Percentiles rank a stretch among this genome's conserved stretches.
phyloP scores from a whole-genome alignment of 2,329 filamentous ascomycete genomes.

The Monosporascus ibericus region DNA sequence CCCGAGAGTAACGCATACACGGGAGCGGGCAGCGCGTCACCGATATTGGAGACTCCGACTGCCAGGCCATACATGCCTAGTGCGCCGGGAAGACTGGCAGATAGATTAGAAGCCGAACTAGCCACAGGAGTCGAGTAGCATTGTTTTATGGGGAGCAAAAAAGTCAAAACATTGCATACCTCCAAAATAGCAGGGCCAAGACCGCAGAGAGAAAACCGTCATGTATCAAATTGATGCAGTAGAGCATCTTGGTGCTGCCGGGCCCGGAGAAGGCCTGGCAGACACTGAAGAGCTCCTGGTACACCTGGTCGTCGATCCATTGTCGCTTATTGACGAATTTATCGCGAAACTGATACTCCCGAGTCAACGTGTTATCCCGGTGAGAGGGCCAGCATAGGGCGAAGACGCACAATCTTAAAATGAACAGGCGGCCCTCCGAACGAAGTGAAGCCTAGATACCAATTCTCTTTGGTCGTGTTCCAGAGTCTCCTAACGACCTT shows the following conservation, averaged over 20 bases:
- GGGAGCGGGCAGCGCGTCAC: constrained; percentile 49
- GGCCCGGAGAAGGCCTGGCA: constrained; percentile 64
- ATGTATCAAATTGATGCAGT: constrained; percentile 60
- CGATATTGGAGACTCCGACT: constrained; percentile 57
- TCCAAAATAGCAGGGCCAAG: constrained; percentile 58
- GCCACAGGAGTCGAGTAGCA: neutral
- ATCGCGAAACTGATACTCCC: constrained; percentile 39
- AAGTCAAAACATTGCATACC: constrained; percentile 29
- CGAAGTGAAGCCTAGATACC: constrained; percentile 58
- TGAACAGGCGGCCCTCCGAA: constrained; percentile 66
- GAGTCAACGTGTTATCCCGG: neutral
- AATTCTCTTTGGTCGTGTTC: constrained; percentile 26
- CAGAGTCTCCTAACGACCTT: neutral
- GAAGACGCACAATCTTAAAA: constrained; percentile 51
- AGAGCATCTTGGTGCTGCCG: constrained; percentile 65
- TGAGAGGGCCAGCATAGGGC: neutral
- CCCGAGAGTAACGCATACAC: constrained; percentile 67
- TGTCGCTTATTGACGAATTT: constrained; percentile 53
- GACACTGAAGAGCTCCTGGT: constrained; percentile 66
- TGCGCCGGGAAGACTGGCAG: constrained; percentile 56
- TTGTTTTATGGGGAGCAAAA: neutral
- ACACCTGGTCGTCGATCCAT: constrained; percentile 69
- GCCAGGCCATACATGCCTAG: constrained; percentile 64
- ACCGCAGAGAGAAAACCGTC: constrained; percentile 53
- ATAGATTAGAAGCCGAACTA: neutral